Conservation (phyloP, 2,329 filamentous ascomycete species). For the Lachnellula cervina region DNA sequence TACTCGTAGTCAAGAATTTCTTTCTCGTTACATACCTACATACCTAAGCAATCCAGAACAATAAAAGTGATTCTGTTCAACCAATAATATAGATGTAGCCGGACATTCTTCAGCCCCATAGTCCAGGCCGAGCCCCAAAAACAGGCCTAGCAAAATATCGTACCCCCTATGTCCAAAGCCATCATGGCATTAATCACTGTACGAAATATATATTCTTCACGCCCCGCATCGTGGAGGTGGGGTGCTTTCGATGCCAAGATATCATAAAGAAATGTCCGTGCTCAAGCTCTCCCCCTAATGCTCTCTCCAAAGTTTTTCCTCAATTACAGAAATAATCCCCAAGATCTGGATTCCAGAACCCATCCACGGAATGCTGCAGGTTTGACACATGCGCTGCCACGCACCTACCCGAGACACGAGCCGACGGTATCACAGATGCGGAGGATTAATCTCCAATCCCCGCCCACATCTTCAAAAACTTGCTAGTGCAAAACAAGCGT, state of each 20-base stretch:
- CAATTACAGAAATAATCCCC: neutral
- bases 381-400: neutral
- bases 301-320: too few species aligned
- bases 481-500: neutral
- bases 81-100: too few species aligned
- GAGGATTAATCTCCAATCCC: neutral
- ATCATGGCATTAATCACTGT: too few species aligned
- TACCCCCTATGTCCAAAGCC: too few species aligned
- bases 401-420: neutral
- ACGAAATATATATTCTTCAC: neutral
- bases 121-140: too few species aligned
- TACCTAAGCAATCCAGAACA: too few species aligned
- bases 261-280: neutral
- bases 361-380: neutral
- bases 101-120: too few species aligned
- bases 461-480: neutral
- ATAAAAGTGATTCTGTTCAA: too few species aligned
- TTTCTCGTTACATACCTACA: too few species aligned
- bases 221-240: neutral
- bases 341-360: neutral
- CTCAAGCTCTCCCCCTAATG: neutral
- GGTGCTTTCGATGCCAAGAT: neutral
- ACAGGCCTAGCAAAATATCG: too few species aligned
- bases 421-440: neutral
- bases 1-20: too few species aligned